Evolutionary conservation across 2,329 filamentous ascomycete species (phyloP), one percentile per base, ranked within the genome.

Genomic region (Trichoderma oligosporum): DNA sequence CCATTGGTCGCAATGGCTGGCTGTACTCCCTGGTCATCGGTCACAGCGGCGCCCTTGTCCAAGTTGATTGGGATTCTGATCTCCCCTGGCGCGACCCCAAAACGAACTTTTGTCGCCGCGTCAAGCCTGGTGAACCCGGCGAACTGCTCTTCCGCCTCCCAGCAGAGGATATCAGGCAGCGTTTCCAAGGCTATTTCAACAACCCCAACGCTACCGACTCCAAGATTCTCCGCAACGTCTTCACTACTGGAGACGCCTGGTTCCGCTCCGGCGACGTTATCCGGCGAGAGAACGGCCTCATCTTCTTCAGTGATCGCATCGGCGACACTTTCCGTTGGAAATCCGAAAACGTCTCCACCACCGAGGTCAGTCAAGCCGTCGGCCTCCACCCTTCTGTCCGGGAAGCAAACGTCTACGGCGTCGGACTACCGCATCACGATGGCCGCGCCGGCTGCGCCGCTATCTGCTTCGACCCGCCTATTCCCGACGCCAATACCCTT

Each of bases 401-500:
- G 29, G 91, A 96, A 73, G 87, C 89, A 29, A 95, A 95, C 64
- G 91, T 96, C 25, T 96, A 95, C 66, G 91, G 91, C 35, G 88
- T 96, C 2, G 71, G 83, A 39, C 73, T 96, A 7, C 91, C 91
- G 0, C 79, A 88, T 62, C 89, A 95, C 67, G 91, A 96, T 66
- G 91, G 91, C 16, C 81, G 90, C 24, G 90, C 89, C 0, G 91
- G 91, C 2, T 96, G 91, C 65, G 91, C 86, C 0, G 87, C 89
- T 6, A 72, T 95, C 1, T 73, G 81, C 14, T 74, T 90, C 7
- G 71, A 83, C 11, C 74, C 76, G n/a, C 39, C 35, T 4, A 38
- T 45, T 4, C 72, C 76, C 1, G 73, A 69, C 4, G 68, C 74
- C 1, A 70, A 75, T 7, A 66, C 78, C 0, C 71, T 92, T 49